Base-by-base conservation (phyloP, 495 filamentous ascomycete genomes). In the Xylaria grammica region DNA sequence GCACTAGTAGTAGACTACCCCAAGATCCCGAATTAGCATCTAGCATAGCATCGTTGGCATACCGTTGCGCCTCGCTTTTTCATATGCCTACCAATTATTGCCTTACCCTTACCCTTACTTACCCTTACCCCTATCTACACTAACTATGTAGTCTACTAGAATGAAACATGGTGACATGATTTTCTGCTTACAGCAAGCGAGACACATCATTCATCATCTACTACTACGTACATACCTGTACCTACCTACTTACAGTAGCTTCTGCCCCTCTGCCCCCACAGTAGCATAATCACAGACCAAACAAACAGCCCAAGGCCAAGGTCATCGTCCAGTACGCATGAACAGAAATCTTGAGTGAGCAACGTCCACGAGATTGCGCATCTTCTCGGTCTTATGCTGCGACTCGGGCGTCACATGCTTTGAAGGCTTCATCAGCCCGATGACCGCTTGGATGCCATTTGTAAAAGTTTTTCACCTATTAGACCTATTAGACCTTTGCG, bases 361-460 rank as follows among this genome's bases (percentile, higher is more conserved):
- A n/a, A 55, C 22, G 42, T 29, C 36, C 56, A 26, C 56, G 9
- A 48, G 1, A 48, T 48, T 34, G 40, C 36, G 13, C 27, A 24
- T 46, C 27, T 45, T 26, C 30, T 64, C 46, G 62, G 62, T 34
- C 52, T 58, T 58, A 64, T 58, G n/a, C 53, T 68, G 72, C 69
- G 65, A 63, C 59, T 66, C 64, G 60, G 60, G 66, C 69, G 69
- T 70, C 72, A 74, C 69, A 72, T 74, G 72, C 65, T 63, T 67
- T 55, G 38, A 46, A 51, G 29, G 34, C 27, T 30, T 53, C 67
- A 66, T 61, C 62, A 65, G 46, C 27, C 26, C 20, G 27, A n/a
- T 48, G 56, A 51, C 34, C 51, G 45, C 40, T 24, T 32, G 32
- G 26, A 52, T 56, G 65, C 27, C 69, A 72, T 36, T 30, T 70